A percentile compares a stretch with the other conserved stretches of the same genome.
Evolutionary conservation across 352 stramenopile species (phyloP).

Genomic region (Hyaloperonospora arabidopsidis): DNA sequence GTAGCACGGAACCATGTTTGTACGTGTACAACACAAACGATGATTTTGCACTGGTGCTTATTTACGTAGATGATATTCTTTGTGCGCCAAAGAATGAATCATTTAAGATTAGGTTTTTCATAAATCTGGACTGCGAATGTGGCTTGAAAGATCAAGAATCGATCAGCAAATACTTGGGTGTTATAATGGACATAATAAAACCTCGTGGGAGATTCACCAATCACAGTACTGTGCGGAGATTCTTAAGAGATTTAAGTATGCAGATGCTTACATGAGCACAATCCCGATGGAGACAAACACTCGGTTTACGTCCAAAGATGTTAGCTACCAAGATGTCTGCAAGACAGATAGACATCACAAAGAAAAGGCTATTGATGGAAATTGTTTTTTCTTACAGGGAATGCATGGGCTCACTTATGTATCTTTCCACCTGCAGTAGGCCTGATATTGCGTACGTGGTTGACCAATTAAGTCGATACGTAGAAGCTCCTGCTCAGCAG

Average conservation of each 20-base stretch:
- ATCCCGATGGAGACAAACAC: neutral
- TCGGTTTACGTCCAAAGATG: neutral
- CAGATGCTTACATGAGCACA: neutral
- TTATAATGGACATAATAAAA: neutral
- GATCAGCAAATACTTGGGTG: neutral
- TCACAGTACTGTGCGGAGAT: neutral
- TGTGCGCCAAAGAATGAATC: neutral
- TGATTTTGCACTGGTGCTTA: neutral
- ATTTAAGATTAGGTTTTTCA: neutral
- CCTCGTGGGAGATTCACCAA: neutral
- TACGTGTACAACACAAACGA: neutral
- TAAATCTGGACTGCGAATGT: neutral
- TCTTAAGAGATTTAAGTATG: neutral
- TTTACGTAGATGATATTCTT: neutral
- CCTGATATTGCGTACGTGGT: neutral
- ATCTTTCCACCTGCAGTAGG: neutral
- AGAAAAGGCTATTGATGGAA: neutral
- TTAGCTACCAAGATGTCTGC: neutral
- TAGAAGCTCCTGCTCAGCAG: neutral
- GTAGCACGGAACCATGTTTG: neutral
- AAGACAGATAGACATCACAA: no score
- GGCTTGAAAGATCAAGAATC: neutral
- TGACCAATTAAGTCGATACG: constrained; percentile 16
- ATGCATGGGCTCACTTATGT: neutral
- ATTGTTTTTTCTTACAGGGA: neutral